Base-by-base conservation (phyloP, 1,139 yeast species). In the Blastobotrys illinoisensis region DNA sequence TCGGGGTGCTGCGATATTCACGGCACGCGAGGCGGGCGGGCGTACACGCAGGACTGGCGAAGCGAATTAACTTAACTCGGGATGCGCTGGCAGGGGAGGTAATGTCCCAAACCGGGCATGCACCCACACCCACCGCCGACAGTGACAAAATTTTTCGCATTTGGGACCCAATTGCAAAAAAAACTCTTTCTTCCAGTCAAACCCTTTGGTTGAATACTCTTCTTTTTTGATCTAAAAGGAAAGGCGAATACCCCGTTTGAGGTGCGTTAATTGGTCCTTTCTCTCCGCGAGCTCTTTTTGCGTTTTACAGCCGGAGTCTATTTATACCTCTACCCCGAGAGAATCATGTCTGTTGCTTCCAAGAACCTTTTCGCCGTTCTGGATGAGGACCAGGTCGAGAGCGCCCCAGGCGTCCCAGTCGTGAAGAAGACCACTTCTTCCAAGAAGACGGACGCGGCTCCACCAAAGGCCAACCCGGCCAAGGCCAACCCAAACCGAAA, bases 371-470 rank as follows among this genome's bases (percentile, higher is more conserved):
- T 66, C 54, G 63, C 65, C 52, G 58, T 68, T 57, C 63, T 68
- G 56, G 85, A 89, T 83, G 96, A 89, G 79, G 89, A 86, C 69
- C 95, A 88, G 72, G 88, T 81, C 74, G 54, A 60, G 32, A 50
- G 58, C 44, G 48, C 58, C 53, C 59, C 51, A 52, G 47, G 47
- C 54, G 66, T 69, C 46, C 67, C 77, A 59, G 69, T 73, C 60
- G 76, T 88, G 63, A 90, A 85, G 81, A 81, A 84, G 79, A 74
- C 75, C 74, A 85, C 95, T 64, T 83, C 96, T 61, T 85, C 96
- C 71, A 89, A 88, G 83, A 91, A 91, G 82, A 72, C 84, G 58
- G 97, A 90, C 72, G 84, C 78, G 63, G 83, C 96, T 61, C 96
- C 96, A 67, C 74, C 91, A 66, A 85, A 80, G 77, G 86, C 88